Evolutionary conservation across 148 eudicot species (phyloP), one percentile per base, ranked within the genome.

Genomic region (Rhododendron simsii): DNA sequence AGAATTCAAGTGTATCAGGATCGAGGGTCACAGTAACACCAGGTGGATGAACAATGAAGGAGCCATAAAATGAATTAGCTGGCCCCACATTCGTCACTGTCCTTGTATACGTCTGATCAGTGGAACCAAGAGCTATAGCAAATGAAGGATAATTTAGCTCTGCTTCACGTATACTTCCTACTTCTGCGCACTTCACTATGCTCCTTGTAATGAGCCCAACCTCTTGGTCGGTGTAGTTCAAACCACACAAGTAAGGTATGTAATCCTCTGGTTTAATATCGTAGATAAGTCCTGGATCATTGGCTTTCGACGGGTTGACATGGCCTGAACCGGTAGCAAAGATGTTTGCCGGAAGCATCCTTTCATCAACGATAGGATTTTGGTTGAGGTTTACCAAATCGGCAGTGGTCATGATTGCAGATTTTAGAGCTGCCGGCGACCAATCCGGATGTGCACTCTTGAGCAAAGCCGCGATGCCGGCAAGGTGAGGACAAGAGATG

Each of bases 371-470:
- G 23, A 80, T 80, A 12, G 16, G 39, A 3, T 65, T 45, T 11
- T 39, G n/a, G 21, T 39, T 12, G 15, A 50, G 78, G 84, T 86
- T 81, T 51, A 33, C 3, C 30, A 39, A 1, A 79, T 57, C 59
- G 0, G 92, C 88, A 0, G 92, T 86, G 13, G 92, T 92, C 92
- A 90, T 92, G 41, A 90, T 81, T 6, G 93, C 91, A 12, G 93
- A 92, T 10, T 86, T 85, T 47, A 92, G 87, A 84, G 87, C 87
- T 0, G 90, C 91, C 15, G 90, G 91, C 0, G 92, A 88, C 93
- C 93, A 91, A 23, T 88, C 87, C 0, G 93, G 91, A 71, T 90
- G 91, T n/a, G 91, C 86, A 45, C 91, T 89, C 83, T 90, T 91
- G 11, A 91, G 88, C 44, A 91, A 59, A 10, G 92, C 91, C 6